These are phyloP conservation scores for Cytospora leucostoma DNA, from an alignment of 2,329 filamentous ascomycete species.

Conservation along the genomic window DNA sequence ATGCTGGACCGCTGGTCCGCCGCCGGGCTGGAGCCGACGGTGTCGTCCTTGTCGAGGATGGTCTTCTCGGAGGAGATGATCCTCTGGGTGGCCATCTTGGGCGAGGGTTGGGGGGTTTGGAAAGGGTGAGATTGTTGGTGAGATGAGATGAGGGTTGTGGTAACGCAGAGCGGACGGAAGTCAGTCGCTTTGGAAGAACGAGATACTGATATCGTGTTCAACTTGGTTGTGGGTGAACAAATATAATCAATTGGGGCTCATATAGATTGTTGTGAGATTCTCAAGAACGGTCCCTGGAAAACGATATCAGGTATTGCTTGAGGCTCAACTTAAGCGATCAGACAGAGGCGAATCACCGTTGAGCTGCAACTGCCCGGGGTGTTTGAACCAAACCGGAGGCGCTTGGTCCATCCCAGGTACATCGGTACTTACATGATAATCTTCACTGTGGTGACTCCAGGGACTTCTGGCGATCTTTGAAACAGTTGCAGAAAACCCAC, in stretches of 20 bases:
- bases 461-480: neutral
- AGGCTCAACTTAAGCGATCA: neutral
- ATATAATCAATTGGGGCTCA: neutral
- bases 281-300: neutral
- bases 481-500: neutral
- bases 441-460: neutral
- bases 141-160: neutral
- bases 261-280: neutral
- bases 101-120: neutral
- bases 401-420: neutral
- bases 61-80: slow-evolving; percentile 67
- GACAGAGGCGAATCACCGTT: neutral
- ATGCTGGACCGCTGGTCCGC: slow-evolving; percentile 67
- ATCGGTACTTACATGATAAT: neutral
- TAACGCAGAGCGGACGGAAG: neutral
- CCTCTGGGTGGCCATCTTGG: slow-evolving; percentile 68
- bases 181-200: too few species aligned
- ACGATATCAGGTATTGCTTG: neutral
- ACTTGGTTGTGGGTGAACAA: neutral
- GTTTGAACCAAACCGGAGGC: neutral
- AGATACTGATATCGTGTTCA: neutral
- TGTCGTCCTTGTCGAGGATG: slow-evolving; percentile 61
- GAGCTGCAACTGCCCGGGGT: neutral
- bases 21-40: slow-evolving; percentile 41
- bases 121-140: neutral